Evolutionary conservation across 2,329 filamentous ascomycete species (phyloP).

Genomic region (Myriosclerotinia scirpicola): DNA sequence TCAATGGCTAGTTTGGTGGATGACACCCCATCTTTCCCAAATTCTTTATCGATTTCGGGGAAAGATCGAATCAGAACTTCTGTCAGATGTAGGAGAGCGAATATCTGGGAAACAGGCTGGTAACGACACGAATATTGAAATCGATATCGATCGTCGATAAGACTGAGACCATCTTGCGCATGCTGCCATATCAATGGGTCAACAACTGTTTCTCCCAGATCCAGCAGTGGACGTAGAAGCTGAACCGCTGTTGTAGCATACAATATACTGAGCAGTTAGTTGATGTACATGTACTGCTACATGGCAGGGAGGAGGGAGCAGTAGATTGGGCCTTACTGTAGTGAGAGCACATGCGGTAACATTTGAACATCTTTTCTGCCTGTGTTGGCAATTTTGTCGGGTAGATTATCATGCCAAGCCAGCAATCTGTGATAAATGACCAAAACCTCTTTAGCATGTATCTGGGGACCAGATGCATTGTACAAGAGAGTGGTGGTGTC

Average conservation of each 20-base stretch:
- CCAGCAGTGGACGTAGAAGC: slow-evolving; percentile 39
- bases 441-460: slow-evolving; percentile 33
- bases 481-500: slow-evolving; percentile 37
- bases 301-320: not conserved
- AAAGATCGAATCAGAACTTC: slow-evolving; percentile 40
- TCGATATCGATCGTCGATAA: slow-evolving; percentile 39
- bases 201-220: slow-evolving; percentile 33
- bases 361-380: slow-evolving; percentile 30
- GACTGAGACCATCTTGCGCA: slow-evolving; percentile 39
- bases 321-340: slow-evolving; percentile 38
- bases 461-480: slow-evolving; percentile 22
- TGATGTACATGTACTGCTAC: not conserved
- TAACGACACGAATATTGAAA: slow-evolving; percentile 38
- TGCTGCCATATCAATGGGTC: slow-evolving; percentile 38
- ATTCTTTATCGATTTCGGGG: slow-evolving; percentile 32
- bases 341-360: slow-evolving; percentile 40
- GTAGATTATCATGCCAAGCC: slow-evolving; percentile 37
- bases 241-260: slow-evolving; percentile 38
- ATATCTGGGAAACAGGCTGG: slow-evolving; percentile 41
- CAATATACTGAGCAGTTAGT: slow-evolving; percentile 38
- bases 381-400: slow-evolving; percentile 32
- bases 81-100: slow-evolving; percentile 39
- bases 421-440: slow-evolving; percentile 37
- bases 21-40: slow-evolving; percentile 33
- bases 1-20: slow-evolving; percentile 38